Evolutionary conservation across 1,284 basidiomycete genomes (phyloP), one percentile per base, ranked within the genome.

Genomic region (Fistulina hepatica): DNA sequence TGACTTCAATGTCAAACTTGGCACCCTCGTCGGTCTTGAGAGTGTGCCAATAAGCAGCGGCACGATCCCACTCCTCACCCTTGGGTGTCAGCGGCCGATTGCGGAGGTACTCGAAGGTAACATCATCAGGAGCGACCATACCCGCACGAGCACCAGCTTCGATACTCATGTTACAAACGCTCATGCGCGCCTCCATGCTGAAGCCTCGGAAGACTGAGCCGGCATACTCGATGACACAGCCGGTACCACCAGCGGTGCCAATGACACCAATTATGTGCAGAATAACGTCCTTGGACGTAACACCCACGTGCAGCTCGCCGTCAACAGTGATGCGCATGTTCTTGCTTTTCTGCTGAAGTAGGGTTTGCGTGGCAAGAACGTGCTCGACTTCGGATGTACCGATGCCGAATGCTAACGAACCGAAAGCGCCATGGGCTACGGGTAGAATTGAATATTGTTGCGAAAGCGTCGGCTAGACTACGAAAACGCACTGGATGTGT

Each of bases 111-210:
- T 70, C 69, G 57, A 95, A 93, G 6, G 93, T 97, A 46, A 82
- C 65, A 24, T 94, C 85, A 57, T 97, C 92, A 1, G 92, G 91
- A 9, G 91, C 92, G 46, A 97, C 76, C 89, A 97, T 92, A 41
- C 92, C 92, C 5, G 90, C 90, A 52, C 92, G 77, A 46, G 92
- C 93, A 54, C 92, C 92, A 43, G 80, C 93, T 61, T 97, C 92
- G 57, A 97, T 95, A 46, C 88, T 91, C 92, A 97, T 97, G 66
- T 97, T 97, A 63, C 91, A 95, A 49, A 91, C 89, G 50, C 88
- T 92, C 91, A 95, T 95, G 36, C 91, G 77, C 26, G 85, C 89
- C 58, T 97, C 92, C 89, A 95, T 93, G 53, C 83, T 89, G 55
- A 95, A 83, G 11, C 72, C 73, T 42, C 90, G 85, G 61, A 97